Evolutionary conservation across 805 yeast species (phyloP).

Genomic region (Debaryomyces prosopidis): DNA sequence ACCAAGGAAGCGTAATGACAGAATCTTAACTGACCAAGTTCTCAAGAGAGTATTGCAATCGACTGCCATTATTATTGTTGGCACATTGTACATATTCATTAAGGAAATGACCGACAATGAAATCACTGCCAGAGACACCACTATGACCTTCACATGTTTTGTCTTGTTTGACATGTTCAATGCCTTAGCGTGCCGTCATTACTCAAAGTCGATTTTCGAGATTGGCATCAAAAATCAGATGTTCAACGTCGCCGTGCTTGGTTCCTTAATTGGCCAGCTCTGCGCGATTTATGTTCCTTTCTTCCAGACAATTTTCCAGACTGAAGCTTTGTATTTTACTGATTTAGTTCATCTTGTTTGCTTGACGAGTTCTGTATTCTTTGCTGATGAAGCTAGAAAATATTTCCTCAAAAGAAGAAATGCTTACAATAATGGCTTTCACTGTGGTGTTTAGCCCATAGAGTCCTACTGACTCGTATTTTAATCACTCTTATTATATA

Average conservation of each 20-base stretch:
- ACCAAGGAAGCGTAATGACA: constrained; percentile 88
- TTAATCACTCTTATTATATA: not conserved
- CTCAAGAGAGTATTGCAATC: constrained; percentile 73
- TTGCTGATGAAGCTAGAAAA: constrained; percentile 84
- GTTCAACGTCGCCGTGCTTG: constrained; percentile 92
- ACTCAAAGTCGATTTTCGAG: constrained; percentile 78
- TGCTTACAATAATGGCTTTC: constrained; percentile 12
- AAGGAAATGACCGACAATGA: constrained; percentile 82
- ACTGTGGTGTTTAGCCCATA: constrained; percentile 14
- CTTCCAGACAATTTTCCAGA: constrained; percentile 89
- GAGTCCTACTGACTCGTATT: not conserved
- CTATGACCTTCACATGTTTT: constrained; percentile 98
- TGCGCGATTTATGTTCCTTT: constrained; percentile 93
- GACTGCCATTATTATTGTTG: constrained; percentile 73
- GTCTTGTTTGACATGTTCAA: constrained; percentile 96
- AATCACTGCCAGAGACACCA: constrained; percentile 92
- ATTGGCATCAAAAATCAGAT: constrained; percentile 80
- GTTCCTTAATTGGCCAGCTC: constrained; percentile 85
- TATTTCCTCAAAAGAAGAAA: constrained; percentile 30
- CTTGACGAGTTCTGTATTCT: constrained; percentile 77
- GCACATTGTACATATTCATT: constrained; percentile 85
- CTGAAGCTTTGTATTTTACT: constrained; percentile 76
- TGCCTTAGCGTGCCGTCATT: constrained; percentile 90
- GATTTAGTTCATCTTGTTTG: constrained; percentile 66
- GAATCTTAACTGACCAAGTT: constrained; percentile 71